Conservation (phyloP, 805 yeast species). For the Myxozyma vanderwaltii region DNA sequence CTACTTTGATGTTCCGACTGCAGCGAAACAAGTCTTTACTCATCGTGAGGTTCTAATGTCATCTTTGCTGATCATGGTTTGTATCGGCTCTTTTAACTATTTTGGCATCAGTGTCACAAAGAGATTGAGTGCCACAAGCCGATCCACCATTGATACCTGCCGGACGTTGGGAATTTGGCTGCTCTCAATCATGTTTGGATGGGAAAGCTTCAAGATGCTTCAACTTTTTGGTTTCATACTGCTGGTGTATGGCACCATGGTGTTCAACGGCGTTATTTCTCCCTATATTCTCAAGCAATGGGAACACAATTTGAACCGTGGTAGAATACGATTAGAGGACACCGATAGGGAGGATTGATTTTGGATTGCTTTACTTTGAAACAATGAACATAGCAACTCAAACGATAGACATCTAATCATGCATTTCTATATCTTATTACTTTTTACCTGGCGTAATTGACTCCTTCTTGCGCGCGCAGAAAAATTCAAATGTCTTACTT, state of each 20-base stretch:
- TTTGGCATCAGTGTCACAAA: slow-evolving; percentile 72
- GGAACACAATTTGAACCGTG: background rate
- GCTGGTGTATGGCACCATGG: slow-evolving; percentile 69
- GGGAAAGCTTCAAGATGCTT: slow-evolving; percentile 68
- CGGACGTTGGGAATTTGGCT: slow-evolving; percentile 77
- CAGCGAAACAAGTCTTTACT: slow-evolving; percentile 53
- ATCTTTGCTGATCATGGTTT: slow-evolving; percentile 67
- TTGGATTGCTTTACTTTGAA: background rate
- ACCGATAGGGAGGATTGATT: background rate
- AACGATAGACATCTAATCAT: too few relatives aligned
- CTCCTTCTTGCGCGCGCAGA: too few relatives aligned
- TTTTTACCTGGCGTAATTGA: too few relatives aligned
- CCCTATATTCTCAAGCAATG: slow-evolving; percentile 13
- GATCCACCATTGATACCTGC: slow-evolving; percentile 78
- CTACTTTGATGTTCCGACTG: slow-evolving; percentile 57
- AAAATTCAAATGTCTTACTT: too few relatives aligned
- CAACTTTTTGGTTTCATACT: slow-evolving; percentile 66
- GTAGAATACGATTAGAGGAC: background rate
- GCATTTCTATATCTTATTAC: too few relatives aligned
- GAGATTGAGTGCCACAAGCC: slow-evolving; percentile 68
- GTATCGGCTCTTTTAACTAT: slow-evolving; percentile 70
- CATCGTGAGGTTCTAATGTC: slow-evolving; percentile 50
- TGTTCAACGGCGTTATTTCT: slow-evolving; percentile 57
- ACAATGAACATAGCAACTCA: too few relatives aligned
- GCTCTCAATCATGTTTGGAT: slow-evolving; percentile 66